Conservation (phyloP, 2,329 filamentous ascomycete genomes). For the Colletotrichum viniferum region DNA sequence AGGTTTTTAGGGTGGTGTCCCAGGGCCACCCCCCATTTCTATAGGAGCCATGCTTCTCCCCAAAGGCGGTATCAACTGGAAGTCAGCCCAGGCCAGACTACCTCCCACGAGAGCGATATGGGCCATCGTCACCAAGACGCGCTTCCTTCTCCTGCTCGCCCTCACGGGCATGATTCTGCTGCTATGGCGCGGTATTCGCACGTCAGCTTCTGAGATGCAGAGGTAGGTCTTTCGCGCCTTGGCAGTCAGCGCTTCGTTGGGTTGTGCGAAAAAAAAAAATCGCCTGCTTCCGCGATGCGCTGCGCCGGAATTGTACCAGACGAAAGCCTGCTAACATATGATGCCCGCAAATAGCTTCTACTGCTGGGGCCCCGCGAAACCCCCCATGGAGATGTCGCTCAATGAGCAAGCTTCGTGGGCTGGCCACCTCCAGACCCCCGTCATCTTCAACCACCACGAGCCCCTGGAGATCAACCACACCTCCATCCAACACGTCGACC, state of each 20-base stretch:
- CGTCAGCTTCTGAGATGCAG: conserved; percentile 85
- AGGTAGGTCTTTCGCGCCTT: conserved; percentile 62
- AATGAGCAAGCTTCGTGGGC: conserved; percentile 94
- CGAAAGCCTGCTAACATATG: not conserved
- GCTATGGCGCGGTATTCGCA: conserved; percentile 86
- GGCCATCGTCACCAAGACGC: conserved; percentile 74
- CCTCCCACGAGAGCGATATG: conserved; percentile 77
- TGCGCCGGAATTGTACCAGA: not conserved
- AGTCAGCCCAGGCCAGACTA: conserved; percentile 80
- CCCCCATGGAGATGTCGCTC: conserved; percentile 92
- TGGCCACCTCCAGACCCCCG: conserved; percentile 85
- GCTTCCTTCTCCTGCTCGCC: conserved; percentile 77
- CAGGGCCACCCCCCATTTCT: conserved; percentile 36
- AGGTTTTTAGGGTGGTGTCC: conserved; percentile 39
- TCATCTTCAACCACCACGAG: conserved; percentile 94
- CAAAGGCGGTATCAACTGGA: conserved; percentile 91
- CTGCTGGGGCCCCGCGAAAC: conserved; percentile 93
- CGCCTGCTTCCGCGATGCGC: not conserved
- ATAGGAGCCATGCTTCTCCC: conserved; percentile 76
- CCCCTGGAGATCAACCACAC: conserved; percentile 83
- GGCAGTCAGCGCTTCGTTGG: not conserved
- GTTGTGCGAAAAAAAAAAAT: not conserved
- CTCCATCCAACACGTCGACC: conserved; percentile 79
- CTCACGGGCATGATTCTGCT: conserved; percentile 74
- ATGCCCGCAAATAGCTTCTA: conserved; percentile 73